Evolutionary conservation across 1,284 basidiomycete genomes (phyloP), one percentile per base, ranked within the genome.

Genomic region (Pseudozyma sp.): DNA sequence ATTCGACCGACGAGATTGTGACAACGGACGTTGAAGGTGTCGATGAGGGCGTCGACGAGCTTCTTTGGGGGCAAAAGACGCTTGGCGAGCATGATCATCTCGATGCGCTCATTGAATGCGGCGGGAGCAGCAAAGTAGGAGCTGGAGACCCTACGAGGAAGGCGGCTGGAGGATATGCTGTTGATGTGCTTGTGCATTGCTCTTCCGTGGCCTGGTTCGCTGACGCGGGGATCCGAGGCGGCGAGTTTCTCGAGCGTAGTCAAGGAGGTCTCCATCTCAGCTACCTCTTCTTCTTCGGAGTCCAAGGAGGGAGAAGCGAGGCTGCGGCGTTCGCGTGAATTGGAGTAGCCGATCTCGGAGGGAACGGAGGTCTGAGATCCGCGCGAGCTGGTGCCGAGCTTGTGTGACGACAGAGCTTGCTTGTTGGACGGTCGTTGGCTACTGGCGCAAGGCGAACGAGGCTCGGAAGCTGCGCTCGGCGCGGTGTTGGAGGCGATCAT

Each of bases 1-100:
- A 81, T 76, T 37, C 71, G 62, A 29, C 79, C 79, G 4, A 60
- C 72, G 14, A 72, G 48, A 29, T 53, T 58, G 50, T 77, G 77
- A 43, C 62, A 68, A 7, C 77, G 58, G 1, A 66, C 3, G 35
- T 64, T 58, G 58, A 75, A 75, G 9, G 50, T 48, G 43, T 55
- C 10, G 33, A 70, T 33, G 17, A 75, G 61, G 8, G 66, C 33
- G 31, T 75, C 61, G 24, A 59, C 35, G 17, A 75, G 48, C 11
- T 49, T 13, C 10, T 56, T 59, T 2, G 58, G 57, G 5, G 75
- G 71, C 7, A 65, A 14, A 31, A 72, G 9, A 3, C 37, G 49
- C 24, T 68, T 68, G 5, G 71, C 75, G 6, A 50, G 45, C 29
- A 31, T 49, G 30, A 73, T 48, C n/a, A 77, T 64, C 33, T 73